A percentile compares a stretch with the other conserved stretches of the same genome.
phyloP scores from a whole-genome alignment of 148 eudicot species.

The Rhododendron kiyosumense region DNA sequence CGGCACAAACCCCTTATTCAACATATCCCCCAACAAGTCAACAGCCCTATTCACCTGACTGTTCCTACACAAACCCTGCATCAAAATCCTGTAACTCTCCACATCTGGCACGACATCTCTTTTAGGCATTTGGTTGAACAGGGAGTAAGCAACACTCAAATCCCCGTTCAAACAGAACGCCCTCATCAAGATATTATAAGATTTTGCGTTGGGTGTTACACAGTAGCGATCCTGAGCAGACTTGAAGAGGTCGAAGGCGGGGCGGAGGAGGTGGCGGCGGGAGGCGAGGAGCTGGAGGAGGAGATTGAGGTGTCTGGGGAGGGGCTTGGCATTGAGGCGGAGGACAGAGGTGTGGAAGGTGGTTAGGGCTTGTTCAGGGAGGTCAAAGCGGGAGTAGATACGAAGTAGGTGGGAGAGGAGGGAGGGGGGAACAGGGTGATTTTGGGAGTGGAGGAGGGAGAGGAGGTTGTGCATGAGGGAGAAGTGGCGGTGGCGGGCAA shows the following conservation, averaged over 20 bases:
- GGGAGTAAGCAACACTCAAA: slow-evolving; percentile 63
- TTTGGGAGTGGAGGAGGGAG: slow-evolving; percentile 27
- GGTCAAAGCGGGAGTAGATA: slow-evolving; percentile 66
- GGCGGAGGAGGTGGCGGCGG: slow-evolving; percentile 37
- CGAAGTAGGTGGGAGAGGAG: slow-evolving; percentile 58
- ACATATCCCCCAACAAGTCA: slow-evolving; percentile 81
- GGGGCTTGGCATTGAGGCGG: slow-evolving; percentile 52
- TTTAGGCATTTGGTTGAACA: slow-evolving; percentile 80
- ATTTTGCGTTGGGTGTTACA: slow-evolving; percentile 41
- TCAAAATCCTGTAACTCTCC: slow-evolving; percentile 67
- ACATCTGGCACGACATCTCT: slow-evolving; percentile 75
- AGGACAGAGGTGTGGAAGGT: slow-evolving; percentile 52
- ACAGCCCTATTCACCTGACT: slow-evolving; percentile 75
- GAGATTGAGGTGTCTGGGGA: slow-evolving; percentile 54
- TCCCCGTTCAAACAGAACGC: slow-evolving; percentile 61
- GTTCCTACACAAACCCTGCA: slow-evolving; percentile 88
- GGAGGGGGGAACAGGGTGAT: slow-evolving; percentile 47
- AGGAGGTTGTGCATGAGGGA: slow-evolving; percentile 56
- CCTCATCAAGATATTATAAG: slow-evolving; percentile 71
- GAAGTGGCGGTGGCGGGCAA: slow-evolving; percentile 59
- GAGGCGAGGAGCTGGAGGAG: slow-evolving; percentile 50
- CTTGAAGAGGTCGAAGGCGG: slow-evolving; percentile 72
- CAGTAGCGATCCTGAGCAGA: slow-evolving; percentile 41
- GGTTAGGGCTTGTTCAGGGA: slow-evolving; percentile 64
- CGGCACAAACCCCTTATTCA: slow-evolving; percentile 83